Percentiles rank a stretch among this genome's conserved stretches.
Conservation (phyloP, 179 eudicot genomes). For the Actinidia polygama region DNA sequence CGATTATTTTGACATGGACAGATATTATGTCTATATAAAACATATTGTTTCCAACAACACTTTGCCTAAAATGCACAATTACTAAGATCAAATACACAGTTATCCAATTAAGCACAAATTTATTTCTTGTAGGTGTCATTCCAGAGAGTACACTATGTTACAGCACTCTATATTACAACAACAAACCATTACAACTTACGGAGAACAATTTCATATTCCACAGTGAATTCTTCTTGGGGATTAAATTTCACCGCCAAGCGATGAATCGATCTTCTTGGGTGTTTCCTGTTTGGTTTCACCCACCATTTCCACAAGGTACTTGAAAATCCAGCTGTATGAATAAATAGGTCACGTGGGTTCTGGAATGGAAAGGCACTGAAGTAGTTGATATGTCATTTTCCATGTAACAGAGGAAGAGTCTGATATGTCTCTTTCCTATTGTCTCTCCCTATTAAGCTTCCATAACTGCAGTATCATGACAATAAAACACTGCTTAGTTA, state of each 20-base stretch:
- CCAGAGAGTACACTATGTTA: background rate
- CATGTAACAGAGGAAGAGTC: slow-evolving; percentile 12
- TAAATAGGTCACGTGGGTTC: slow-evolving; percentile 23
- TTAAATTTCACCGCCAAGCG: background rate
- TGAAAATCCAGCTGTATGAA: slow-evolving; percentile 24
- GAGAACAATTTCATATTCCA: background rate
- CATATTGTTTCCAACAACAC: background rate
- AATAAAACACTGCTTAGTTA: background rate
- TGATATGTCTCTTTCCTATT: slow-evolving; percentile 17
- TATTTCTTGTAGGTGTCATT: background rate
- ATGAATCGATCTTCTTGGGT: background rate
- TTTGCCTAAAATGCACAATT: background rate
- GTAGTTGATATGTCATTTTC: slow-evolving; percentile 33
- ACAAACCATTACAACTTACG: background rate
- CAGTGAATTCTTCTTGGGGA: background rate
- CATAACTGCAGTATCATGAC: slow-evolving; percentile 14
- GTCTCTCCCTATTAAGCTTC: slow-evolving; percentile 18
- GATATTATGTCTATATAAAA: background rate
- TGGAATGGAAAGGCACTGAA: slow-evolving; percentile 15
- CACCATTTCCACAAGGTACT: slow-evolving; percentile 2
- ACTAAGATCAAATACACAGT: background rate
- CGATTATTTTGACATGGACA: background rate
- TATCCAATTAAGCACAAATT: background rate
- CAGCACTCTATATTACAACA: background rate
- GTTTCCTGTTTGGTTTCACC: background rate